Evolutionary conservation across 2,329 filamentous ascomycete species (phyloP).

Genomic region (Verticillium nonalfalfae): DNA sequence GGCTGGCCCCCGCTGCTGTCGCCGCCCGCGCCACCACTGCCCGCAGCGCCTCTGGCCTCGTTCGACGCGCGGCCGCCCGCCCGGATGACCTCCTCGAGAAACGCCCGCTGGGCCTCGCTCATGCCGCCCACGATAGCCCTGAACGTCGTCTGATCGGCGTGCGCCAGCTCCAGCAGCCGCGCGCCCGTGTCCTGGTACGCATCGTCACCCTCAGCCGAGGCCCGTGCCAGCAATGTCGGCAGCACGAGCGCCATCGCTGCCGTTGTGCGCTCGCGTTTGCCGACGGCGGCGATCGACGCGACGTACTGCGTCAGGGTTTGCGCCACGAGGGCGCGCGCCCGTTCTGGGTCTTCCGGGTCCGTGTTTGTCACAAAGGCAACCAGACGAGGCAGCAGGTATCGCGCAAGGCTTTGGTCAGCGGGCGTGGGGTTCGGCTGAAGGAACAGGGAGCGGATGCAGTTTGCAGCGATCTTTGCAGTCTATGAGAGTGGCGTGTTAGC

Average conservation of each 20-base stretch:
- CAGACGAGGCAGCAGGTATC: slow-evolving; percentile 68
- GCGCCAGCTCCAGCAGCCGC: slow-evolving; percentile 74
- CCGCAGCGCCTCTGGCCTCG: slow-evolving; percentile 22
- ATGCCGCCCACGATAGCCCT: slow-evolving; percentile 66
- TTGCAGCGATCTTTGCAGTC: slow-evolving; percentile 84
- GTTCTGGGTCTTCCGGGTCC: slow-evolving; percentile 71
- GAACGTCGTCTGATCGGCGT: slow-evolving; percentile 67
- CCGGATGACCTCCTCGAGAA: slow-evolving; percentile 77
- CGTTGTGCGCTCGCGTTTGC: slow-evolving; percentile 33
- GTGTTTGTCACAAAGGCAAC: slow-evolving; percentile 67
- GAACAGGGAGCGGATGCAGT: slow-evolving; percentile 81
- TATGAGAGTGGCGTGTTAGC: slow-evolving; percentile 20
- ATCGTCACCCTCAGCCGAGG: slow-evolving; percentile 53
- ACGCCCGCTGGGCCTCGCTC: slow-evolving; percentile 61
- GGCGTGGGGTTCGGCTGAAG: slow-evolving; percentile 55
- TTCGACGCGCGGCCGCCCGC: slow-evolving; percentile 45
- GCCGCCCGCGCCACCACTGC: slow-evolving; percentile 29
- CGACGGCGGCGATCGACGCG: neutral
- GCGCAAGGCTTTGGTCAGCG: slow-evolving; percentile 67
- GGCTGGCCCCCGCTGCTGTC: slow-evolving; percentile 45
- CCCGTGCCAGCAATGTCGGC: slow-evolving; percentile 69
- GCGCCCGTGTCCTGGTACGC: slow-evolving; percentile 68
- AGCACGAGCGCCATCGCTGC: slow-evolving; percentile 71
- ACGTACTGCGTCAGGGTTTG: slow-evolving; percentile 70
- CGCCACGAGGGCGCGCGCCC: slow-evolving; percentile 62